Percentiles rank a stretch among this genome's conserved stretches.
Conservation (phyloP, 176 grass and related monocot genomes). For the Bonia amplexicaulis region DNA sequence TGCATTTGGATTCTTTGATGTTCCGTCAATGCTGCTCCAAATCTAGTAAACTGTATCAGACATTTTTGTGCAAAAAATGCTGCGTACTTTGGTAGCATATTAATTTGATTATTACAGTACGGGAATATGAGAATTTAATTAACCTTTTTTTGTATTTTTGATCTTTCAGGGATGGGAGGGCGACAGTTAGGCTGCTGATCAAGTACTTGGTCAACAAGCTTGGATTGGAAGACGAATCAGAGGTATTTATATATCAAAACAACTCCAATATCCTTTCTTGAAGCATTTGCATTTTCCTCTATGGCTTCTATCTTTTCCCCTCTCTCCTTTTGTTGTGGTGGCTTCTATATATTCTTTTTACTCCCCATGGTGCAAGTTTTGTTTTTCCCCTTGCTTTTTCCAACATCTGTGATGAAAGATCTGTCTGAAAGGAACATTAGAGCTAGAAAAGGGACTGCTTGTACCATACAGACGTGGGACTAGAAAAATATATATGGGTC, state of each 20-base stretch:
- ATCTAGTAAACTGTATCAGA: neutral
- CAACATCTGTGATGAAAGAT: slow-evolving; percentile 46
- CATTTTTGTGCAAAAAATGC: neutral
- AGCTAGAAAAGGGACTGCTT: slow-evolving; percentile 47
- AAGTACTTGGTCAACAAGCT: slow-evolving; percentile 86
- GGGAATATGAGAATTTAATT: neutral
- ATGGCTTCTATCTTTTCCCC: neutral
- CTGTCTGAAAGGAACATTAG: slow-evolving; percentile 49
- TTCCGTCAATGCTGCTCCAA: neutral
- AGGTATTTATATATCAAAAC: slow-evolving; percentile 43
- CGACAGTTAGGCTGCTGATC: slow-evolving; percentile 67
- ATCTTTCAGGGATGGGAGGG: slow-evolving; percentile 67
- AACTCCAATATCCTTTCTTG: neutral
- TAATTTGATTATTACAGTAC: neutral
- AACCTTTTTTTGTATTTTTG: neutral
- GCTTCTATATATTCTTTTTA: neutral
- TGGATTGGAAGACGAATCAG: slow-evolving; percentile 65
- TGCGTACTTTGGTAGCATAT: neutral
- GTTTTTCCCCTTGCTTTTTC: slow-evolving; percentile 37
- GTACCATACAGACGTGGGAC: slow-evolving; percentile 45
- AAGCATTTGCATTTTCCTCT: slow-evolving; percentile 12
- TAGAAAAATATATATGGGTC: neutral
- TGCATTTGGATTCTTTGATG: slow-evolving; percentile 27
- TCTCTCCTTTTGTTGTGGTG: slow-evolving; percentile 5
- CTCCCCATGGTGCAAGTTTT: slow-evolving; percentile 31